Evolutionary conservation across 306 rosid species (phyloP).

Genomic region (Fragaria vesca): DNA sequence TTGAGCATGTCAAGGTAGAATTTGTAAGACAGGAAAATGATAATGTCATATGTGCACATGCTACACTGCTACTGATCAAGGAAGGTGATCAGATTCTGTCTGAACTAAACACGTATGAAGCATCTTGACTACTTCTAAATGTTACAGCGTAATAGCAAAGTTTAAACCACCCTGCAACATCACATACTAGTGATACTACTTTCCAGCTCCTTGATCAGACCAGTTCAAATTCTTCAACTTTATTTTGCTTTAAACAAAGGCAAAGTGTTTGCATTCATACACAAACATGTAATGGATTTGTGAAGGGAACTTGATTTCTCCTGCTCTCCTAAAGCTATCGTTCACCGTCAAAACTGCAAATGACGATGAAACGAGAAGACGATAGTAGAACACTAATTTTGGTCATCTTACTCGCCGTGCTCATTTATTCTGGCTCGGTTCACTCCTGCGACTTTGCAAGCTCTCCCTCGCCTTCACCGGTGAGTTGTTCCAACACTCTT

Average conservation of each 20-base stretch:
- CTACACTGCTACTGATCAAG: neutral
- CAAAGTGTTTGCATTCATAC: neutral
- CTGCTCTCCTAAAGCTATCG: neutral
- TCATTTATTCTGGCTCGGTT: constrained; percentile 26
- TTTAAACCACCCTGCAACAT: constrained; percentile 2
- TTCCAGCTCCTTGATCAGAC: constrained; percentile 4
- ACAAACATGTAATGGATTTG: neutral
- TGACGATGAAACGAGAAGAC: constrained; percentile 32
- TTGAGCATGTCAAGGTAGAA: neutral
- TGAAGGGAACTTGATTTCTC: neutral
- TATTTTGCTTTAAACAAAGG: neutral
- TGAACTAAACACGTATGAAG: constrained; percentile 2
- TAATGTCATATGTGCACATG: neutral
- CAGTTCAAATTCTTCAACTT: neutral
- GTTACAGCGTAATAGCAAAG: neutral
- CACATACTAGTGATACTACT: neutral
- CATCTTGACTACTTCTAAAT: constrained; percentile 15
- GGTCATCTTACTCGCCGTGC: constrained; percentile 5
- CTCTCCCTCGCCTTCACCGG: constrained; percentile 48
- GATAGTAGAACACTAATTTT: constrained; percentile 16
- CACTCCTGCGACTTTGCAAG: constrained; percentile 15
- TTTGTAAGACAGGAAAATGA: neutral
- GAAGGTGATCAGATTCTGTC: neutral
- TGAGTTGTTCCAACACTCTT: constrained; percentile 20
- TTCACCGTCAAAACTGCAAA: too few species aligned